Evolutionary conservation across 331 rosid genomes (phyloP).

Genomic region (Malus hybrid): DNA sequence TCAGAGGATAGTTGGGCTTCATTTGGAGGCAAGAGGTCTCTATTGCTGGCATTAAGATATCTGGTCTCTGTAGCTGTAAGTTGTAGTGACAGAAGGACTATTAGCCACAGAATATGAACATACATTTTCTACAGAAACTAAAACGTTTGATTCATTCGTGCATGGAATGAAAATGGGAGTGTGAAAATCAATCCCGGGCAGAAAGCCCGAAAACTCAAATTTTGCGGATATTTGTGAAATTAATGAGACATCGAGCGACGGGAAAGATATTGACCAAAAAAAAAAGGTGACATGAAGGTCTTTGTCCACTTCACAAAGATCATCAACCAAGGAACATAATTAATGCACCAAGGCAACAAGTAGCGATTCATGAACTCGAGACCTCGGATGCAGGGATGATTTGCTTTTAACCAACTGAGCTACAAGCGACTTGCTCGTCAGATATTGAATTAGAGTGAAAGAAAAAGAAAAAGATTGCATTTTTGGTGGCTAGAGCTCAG

Average conservation of each 20-base stretch:
- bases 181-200: no score
- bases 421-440: no score
- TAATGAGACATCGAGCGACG: not conserved
- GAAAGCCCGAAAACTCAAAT: not conserved
- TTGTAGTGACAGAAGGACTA: constrained; percentile 38
- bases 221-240: not conserved
- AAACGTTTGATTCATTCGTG: not conserved
- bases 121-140: not conserved
- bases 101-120: constrained; percentile 9
- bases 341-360: not conserved
- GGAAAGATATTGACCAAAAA: no score
- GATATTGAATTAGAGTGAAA: not conserved
- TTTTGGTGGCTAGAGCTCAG: constrained; percentile 3
- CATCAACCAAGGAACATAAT: not conserved
- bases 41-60: constrained; percentile 83
- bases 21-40: constrained; percentile 59
- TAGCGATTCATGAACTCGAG: not conserved
- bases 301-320: not conserved
- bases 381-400: no score
- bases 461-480: not conserved
- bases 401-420: no score
- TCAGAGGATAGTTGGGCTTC: constrained; percentile 71
- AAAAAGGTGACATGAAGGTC: not conserved
- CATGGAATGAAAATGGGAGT: no score
- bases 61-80: constrained; percentile 88